These are phyloP conservation scores for Aphanocladium album DNA, from an alignment of 2,329 filamentous ascomycete species.

Conservation along the genomic window DNA sequence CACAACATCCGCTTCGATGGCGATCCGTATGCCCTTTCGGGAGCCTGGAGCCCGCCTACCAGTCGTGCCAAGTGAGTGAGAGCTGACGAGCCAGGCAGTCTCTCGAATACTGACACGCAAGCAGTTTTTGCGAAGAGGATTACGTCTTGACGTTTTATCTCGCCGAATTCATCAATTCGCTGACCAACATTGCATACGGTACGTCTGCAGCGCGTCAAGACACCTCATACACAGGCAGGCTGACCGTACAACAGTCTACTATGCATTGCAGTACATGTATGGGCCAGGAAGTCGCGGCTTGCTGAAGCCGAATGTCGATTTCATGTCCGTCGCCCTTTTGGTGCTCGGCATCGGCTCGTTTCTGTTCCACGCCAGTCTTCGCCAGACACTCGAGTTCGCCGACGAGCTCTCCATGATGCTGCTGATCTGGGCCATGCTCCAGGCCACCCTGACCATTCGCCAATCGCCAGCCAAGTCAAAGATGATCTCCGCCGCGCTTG, in stretches of 20 bases:
- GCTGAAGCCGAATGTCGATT: conserved; percentile 30
- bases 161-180: conserved; percentile 40
- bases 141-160: conserved; percentile 38
- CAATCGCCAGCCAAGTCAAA: conserved; percentile 30
- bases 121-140: conserved; percentile 43
- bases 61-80: conserved; percentile 32
- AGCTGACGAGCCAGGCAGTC: background rate
- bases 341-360: conserved; percentile 38
- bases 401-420: conserved; percentile 58
- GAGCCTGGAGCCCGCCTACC: conserved; percentile 35
- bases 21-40: conserved; percentile 28
- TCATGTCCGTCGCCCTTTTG: conserved; percentile 37
- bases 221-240: too few species aligned
- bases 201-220: conserved; percentile 30
- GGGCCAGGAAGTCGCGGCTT: conserved; percentile 25
- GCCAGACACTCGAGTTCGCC: conserved; percentile 38
- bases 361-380: conserved; percentile 41
- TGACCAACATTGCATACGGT: conserved; percentile 39
- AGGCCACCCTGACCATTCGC: conserved; percentile 41
- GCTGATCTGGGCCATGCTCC: conserved; percentile 46
- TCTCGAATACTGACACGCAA: conserved; percentile 13
- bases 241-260: conserved; percentile 31
- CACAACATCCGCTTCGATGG: conserved; percentile 33
- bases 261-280: conserved; percentile 35
- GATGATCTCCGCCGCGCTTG: conserved; percentile 33